Conservation (phyloP, 192 early-diverging fungal genomes). For the Paraglomus brasilianum region DNA sequence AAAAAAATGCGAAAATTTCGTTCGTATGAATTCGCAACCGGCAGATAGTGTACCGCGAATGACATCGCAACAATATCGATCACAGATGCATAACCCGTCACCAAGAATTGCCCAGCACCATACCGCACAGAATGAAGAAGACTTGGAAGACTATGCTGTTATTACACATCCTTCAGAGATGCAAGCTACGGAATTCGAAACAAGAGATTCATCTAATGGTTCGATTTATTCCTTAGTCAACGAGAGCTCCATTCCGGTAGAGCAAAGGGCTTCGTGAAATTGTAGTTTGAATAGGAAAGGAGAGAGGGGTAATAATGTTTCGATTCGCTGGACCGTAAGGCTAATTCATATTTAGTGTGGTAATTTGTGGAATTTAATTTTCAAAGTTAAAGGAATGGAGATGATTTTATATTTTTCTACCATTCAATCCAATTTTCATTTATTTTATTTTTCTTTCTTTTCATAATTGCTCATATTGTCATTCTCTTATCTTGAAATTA, state of each 20-base stretch:
- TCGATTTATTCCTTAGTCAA: background rate
- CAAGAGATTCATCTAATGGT: too few species aligned
- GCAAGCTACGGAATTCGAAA: background rate
- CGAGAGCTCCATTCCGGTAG: constrained; percentile 28
- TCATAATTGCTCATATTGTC: too few species aligned
- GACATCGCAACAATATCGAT: background rate
- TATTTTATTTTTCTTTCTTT: too few species aligned
- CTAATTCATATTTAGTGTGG: too few species aligned
- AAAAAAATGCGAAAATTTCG: constrained; percentile 52
- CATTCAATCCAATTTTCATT: too few species aligned
- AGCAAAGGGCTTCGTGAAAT: constrained; percentile 24
- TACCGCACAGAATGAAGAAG: background rate
- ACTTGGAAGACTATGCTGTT: background rate
- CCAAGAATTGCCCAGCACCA: constrained; percentile 5
- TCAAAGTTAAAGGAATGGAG: too few species aligned
- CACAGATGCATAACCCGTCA: background rate
- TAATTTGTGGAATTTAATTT: too few species aligned
- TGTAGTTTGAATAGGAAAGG: too few species aligned
- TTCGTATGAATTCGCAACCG: constrained; percentile 49
- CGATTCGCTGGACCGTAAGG: too few species aligned
- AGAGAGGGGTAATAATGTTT: too few species aligned
- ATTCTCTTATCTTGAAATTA: too few species aligned
- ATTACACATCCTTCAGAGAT: constrained; percentile 2
- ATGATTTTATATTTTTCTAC: too few species aligned
- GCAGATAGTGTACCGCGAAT: background rate